Percentiles rank a stretch among this genome's conserved stretches.
Evolutionary conservation across 805 yeast genomes (phyloP).

Genomic region (Ogataea sp.): DNA sequence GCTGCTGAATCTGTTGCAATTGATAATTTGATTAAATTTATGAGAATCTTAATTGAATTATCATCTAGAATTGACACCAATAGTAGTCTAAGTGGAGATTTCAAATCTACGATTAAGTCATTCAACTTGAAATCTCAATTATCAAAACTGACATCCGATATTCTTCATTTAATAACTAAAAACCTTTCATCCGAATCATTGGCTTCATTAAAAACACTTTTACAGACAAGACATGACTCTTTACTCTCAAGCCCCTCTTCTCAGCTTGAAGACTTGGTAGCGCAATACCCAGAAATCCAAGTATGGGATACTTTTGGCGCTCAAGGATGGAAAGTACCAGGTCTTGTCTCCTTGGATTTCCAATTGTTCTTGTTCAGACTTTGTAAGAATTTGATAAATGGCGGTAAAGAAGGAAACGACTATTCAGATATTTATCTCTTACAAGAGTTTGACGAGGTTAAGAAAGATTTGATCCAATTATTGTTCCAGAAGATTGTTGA

Average conservation of each 20-base stretch:
- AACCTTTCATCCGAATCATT: conserved; percentile 5
- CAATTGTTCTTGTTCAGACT: conserved; percentile 12
- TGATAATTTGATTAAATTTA: conserved; percentile 3
- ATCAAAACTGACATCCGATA: conserved; percentile 8
- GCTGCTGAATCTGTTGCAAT: background rate
- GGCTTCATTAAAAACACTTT: conserved; percentile 4
- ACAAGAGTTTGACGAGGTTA: conserved; percentile 9
- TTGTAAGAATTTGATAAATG: conserved; percentile 7
- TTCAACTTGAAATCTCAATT: background rate
- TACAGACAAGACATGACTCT: conserved; percentile 6
- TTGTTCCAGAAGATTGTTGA: conserved; percentile 3
- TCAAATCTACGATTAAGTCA: background rate
- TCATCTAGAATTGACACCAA: background rate
- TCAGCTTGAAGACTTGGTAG: background rate
- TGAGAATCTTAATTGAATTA: conserved; percentile 4
- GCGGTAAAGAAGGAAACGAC: conserved; percentile 9
- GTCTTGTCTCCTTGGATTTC: conserved; percentile 15
- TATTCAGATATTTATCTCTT: conserved; percentile 20
- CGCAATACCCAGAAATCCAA: background rate
- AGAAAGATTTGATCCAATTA: conserved; percentile 7
- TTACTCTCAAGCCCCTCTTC: too few relatives aligned
- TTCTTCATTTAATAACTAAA: conserved; percentile 6
- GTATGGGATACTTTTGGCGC: background rate
- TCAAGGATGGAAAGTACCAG: conserved; percentile 11
- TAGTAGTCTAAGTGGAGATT: background rate